Percentiles rank a stretch among this genome's conserved stretches.
Conservation (phyloP, 208 protist species). For the Trypanosoma avium region DNA sequence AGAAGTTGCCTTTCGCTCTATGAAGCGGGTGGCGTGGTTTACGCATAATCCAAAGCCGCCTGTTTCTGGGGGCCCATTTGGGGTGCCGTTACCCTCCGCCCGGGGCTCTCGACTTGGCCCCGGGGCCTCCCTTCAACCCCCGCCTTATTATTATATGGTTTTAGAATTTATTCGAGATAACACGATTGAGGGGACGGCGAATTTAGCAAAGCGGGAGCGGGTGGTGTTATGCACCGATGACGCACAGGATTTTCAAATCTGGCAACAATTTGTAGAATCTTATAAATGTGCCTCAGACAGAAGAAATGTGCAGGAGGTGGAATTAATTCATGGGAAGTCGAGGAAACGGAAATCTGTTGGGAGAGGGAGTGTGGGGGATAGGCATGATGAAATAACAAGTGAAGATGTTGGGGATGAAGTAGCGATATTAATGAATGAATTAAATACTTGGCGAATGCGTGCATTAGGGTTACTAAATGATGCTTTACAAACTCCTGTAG, state of each 20-base stretch:
- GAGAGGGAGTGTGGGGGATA: constrained; percentile 12
- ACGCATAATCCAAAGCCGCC: constrained; percentile 53
- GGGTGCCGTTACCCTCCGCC: background rate
- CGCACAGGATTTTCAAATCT: constrained; percentile 73
- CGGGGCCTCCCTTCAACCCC: background rate
- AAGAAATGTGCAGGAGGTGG: background rate
- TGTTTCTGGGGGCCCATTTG: background rate
- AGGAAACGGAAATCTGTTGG: constrained; percentile 1
- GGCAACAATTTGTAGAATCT: constrained; percentile 70
- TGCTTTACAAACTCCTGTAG: background rate
- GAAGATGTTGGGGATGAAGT: constrained; percentile 39
- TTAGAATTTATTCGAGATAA: constrained; percentile 78
- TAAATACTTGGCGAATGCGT: constrained; percentile 55
- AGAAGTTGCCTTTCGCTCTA: constrained; percentile 70
- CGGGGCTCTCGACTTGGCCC: constrained; percentile 4
- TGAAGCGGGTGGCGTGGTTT: constrained; percentile 78
- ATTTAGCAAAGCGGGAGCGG: constrained; percentile 64
- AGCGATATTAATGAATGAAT: constrained; percentile 19
- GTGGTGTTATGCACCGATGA: constrained; percentile 83
- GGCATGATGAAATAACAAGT: constrained; percentile 64
- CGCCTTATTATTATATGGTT: constrained; percentile 76
- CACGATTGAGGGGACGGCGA: constrained; percentile 22
- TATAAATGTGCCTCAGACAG: constrained; percentile 49
- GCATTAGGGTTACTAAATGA: constrained; percentile 55
- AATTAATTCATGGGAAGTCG: constrained; percentile 23